Evolutionary conservation across 129 eudicot species (phyloP), one percentile per base, ranked within the genome.

Genomic region (Arctium lappa): DNA sequence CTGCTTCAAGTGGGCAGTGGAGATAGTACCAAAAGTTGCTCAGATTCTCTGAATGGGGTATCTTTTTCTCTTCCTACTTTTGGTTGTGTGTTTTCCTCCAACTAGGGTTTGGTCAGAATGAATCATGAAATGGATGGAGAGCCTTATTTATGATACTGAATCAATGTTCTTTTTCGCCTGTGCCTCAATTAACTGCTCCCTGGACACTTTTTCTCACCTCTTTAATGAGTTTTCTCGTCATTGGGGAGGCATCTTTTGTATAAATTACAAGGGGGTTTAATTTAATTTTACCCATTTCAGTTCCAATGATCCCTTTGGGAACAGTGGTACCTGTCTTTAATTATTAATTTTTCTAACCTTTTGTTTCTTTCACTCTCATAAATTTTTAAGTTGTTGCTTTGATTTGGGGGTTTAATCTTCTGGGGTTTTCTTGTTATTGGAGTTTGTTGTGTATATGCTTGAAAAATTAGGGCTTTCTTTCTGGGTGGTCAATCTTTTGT

Each of bases 41-140:
- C 88, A 87, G 85, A 92, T 89, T 92, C 95, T 94, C 97, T 94
- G 86, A 85, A 91, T 79, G 80, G 86, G 95, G 94, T 90, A 92
- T 90, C 92, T 88, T 84, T 38, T 89, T 73, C 81, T 80, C 84
- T 85, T 73, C 80, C 86, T 85, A 80, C 90, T 86, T 88, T 88
- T 89, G 84, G 85, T 71, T 53, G 80, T 83, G 66, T 80, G 85
- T 83, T 80, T 84, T 79, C 81, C 83, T 79, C 81, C 74, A 74
- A 37, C 81, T 89, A 84, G 87, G 88, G 92, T 81, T 81, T 83
- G 88, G 88, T 88, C 82, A 87, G 89, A 82, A 77, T 72, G 73
- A 79, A 77, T 71, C 79, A 83, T 78, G 79, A 72, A 36, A 53
- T 72, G 78, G 48, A 80, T 72, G 46, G 37, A 60, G 40, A 65